A percentile compares a stretch with the other conserved stretches of the same genome.
These are phyloP conservation scores for Fusarium cyanostomum DNA, from an alignment of 2,329 filamentous ascomycete genomes.

Conservation along the genomic window DNA sequence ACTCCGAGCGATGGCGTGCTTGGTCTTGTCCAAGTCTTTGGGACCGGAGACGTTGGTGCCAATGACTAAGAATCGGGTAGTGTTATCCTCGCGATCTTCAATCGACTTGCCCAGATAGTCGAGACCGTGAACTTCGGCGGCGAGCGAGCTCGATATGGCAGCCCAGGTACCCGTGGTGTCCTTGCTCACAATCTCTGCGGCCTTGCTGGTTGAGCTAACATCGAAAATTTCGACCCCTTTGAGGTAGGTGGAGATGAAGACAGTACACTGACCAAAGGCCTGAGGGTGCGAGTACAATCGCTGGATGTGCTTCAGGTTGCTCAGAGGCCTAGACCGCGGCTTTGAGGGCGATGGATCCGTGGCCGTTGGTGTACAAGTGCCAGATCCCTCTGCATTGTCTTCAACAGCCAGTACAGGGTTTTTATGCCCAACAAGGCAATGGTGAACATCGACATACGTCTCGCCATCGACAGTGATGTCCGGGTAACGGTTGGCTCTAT, in stretches of 20 bases:
- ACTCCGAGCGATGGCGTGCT: constrained; percentile 37
- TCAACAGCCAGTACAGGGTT: constrained; percentile 41
- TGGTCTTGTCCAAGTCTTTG: constrained; percentile 40
- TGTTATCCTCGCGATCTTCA: constrained; percentile 79
- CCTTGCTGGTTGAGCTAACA: constrained; percentile 84
- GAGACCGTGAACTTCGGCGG: constrained; percentile 73
- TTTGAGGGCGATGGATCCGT: constrained; percentile 55
- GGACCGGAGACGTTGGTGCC: constrained; percentile 47
- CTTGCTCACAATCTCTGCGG: constrained; percentile 78
- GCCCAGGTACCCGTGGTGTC: constrained; percentile 69
- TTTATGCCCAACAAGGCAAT: constrained; percentile 77
- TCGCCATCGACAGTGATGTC: constrained; percentile 83
- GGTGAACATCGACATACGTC: constrained; percentile 86
- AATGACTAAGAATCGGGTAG: constrained; percentile 81
- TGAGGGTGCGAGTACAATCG: constrained; percentile 94
- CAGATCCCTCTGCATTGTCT: constrained; percentile 49
- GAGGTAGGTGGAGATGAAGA: constrained; percentile 76
- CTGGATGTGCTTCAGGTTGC: constrained; percentile 68
- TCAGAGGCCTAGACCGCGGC: constrained; percentile 58
- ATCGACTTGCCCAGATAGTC: constrained; percentile 75
- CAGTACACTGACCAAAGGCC: constrained; percentile 89
- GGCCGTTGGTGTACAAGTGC: constrained; percentile 61
- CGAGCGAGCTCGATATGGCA: constrained; percentile 80
- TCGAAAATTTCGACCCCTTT: constrained; percentile 82
- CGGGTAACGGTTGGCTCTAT: constrained; percentile 70